Conservation (phyloP, 371 early-diverging fungal species). For the Lichtheimia ornata region DNA sequence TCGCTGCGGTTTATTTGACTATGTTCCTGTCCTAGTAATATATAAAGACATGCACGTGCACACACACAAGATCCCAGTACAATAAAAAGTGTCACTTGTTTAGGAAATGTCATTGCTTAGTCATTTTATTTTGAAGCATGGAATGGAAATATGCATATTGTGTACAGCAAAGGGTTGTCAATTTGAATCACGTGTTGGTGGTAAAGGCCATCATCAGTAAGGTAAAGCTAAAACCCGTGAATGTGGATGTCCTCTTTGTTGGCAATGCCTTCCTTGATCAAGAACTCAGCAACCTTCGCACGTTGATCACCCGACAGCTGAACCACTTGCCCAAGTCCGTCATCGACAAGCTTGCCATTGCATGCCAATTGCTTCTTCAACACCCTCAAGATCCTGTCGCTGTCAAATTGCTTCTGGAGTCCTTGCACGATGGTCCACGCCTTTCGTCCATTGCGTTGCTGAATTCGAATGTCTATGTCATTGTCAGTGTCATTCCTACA, state of each 20-base stretch:
- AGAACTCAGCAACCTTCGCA: conserved; percentile 78
- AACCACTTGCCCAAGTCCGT: conserved; percentile 90
- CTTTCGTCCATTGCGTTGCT: conserved; percentile 97
- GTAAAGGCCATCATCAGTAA: too few relatives aligned
- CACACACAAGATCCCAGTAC: too few relatives aligned
- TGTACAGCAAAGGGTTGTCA: too few relatives aligned
- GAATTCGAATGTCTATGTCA: conserved; percentile 88
- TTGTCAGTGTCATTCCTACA: too few relatives aligned
- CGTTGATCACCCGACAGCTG: conserved; percentile 97
- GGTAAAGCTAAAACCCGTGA: conserved; percentile 73
- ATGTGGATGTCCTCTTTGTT: conserved; percentile 86
- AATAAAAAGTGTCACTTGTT: too few relatives aligned
- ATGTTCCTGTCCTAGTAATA: too few relatives aligned
- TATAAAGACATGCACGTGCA: too few relatives aligned
- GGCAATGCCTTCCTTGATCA: conserved; percentile 76
- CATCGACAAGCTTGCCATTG: conserved; percentile 92
- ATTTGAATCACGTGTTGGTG: too few relatives aligned
- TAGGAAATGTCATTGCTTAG: too few relatives aligned
- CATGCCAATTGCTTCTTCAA: conserved; percentile 98
- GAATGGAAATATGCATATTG: too few relatives aligned
- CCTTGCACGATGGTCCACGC: conserved; percentile 90
- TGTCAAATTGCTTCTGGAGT: conserved; percentile 84
- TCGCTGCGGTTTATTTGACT: too few relatives aligned
- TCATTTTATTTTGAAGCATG: too few relatives aligned
- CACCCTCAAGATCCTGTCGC: conserved; percentile 87